These are phyloP conservation scores for Ceratobasidium sp. DNA, from an alignment of 1,284 basidiomycete species.

Conservation along the genomic window DNA sequence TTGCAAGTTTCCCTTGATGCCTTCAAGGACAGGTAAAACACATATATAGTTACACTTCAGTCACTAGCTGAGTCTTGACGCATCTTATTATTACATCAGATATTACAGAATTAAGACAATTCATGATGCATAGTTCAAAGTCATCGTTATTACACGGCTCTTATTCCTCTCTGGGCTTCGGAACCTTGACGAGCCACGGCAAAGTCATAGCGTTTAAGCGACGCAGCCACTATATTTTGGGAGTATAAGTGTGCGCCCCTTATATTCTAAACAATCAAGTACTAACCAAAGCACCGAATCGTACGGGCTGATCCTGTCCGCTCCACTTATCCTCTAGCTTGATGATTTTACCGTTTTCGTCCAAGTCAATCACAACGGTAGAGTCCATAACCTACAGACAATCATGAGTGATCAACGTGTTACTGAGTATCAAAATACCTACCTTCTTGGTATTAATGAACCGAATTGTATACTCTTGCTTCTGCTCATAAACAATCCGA, in stretches of 20 bases:
- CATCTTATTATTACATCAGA: too few relatives aligned
- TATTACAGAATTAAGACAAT: too few relatives aligned
- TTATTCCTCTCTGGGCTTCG: slow-evolving; percentile 27
- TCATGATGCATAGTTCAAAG: too few relatives aligned
- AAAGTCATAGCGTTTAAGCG: slow-evolving; percentile 65
- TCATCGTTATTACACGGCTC: neutral
- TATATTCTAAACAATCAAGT: neutral
- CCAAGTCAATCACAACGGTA: slow-evolving; percentile 73
- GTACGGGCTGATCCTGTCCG: slow-evolving; percentile 67
- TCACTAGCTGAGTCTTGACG: too few relatives aligned
- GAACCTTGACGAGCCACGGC: slow-evolving; percentile 56
- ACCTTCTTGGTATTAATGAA: slow-evolving; percentile 69
- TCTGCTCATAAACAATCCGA: slow-evolving; percentile 71
- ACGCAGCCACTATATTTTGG: slow-evolving; percentile 59
- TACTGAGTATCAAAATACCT: slow-evolving; percentile 8
- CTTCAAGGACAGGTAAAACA: too few relatives aligned
- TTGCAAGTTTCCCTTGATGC: too few relatives aligned
- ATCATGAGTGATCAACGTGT: slow-evolving; percentile 25
- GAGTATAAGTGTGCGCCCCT: too few relatives aligned
- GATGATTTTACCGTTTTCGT: slow-evolving; percentile 71
- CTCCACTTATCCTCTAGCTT: slow-evolving; percentile 73
- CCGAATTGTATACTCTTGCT: slow-evolving; percentile 70
- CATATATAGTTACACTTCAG: too few relatives aligned
- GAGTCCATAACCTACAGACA: slow-evolving; percentile 66
- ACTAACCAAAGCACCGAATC: slow-evolving; percentile 61